phyloP scores from a whole-genome alignment of 176 grass and related monocot species.

The Alopecurus myosuroides region DNA sequence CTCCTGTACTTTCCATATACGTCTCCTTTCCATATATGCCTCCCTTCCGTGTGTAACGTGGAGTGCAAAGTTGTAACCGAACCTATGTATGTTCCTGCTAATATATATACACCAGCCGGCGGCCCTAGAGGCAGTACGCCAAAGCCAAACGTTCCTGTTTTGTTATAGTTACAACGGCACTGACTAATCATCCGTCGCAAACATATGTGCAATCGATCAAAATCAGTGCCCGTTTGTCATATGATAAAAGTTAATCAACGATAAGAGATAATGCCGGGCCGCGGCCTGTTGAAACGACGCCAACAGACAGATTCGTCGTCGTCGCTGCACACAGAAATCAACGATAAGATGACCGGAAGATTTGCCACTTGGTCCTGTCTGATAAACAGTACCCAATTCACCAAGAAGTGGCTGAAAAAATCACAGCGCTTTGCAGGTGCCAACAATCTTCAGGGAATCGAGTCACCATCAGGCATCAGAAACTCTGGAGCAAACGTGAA shows the following conservation, averaged over 20 bases:
- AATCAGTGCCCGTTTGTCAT: too few species aligned
- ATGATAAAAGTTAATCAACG: not conserved
- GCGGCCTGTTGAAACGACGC: not conserved
- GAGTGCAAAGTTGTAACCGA: too few species aligned
- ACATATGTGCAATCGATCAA: not conserved
- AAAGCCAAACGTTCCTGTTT: too few species aligned
- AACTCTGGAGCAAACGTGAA: not conserved
- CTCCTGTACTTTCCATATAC: too few species aligned
- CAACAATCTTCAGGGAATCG: not conserved
- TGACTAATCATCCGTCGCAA: not conserved
- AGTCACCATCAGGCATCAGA: not conserved
- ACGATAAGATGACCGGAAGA: not conserved
- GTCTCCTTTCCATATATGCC: too few species aligned
- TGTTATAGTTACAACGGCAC: not conserved
- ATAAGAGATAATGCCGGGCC: not conserved
- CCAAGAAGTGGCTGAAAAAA: not conserved
- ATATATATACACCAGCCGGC: too few species aligned
- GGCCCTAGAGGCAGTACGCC: too few species aligned
- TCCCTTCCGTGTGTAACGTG: too few species aligned
- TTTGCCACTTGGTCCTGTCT: constrained; percentile 12
- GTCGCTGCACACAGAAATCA: not conserved
- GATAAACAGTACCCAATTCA: not conserved
- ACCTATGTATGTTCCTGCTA: too few species aligned
- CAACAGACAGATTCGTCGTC: not conserved
- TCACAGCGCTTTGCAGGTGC: not conserved